Evolutionary conservation across 2,329 filamentous ascomycete species (phyloP).

Genomic region (Helotiales sp.): DNA sequence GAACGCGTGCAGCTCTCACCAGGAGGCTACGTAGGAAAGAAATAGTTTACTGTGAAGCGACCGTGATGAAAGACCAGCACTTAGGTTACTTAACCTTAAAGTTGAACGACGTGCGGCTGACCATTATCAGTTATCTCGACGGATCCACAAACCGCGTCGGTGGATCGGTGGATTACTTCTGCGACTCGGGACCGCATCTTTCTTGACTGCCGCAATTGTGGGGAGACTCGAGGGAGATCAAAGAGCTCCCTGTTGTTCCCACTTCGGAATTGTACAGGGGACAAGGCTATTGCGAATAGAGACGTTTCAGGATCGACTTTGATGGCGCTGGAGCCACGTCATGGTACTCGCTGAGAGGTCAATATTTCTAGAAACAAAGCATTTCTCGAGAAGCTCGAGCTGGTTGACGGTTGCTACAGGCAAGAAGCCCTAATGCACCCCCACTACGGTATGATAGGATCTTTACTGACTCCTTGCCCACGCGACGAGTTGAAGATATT

Average conservation of each 20-base stretch:
- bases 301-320: not conserved
- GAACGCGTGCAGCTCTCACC: not conserved
- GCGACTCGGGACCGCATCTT: not conserved
- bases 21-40: not conserved
- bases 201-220: not conserved
- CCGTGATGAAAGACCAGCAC: not conserved
- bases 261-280: too few species aligned
- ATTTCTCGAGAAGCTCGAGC: too few species aligned
- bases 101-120: not conserved
- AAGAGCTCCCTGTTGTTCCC: not conserved
- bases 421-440: not conserved
- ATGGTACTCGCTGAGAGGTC: not conserved
- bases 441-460: not conserved
- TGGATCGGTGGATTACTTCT: not conserved
- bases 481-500: not conserved
- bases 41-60: not conserved
- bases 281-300: not conserved
- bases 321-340: not conserved
- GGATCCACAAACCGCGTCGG: not conserved
- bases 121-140: not conserved
- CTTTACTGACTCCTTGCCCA: not conserved
- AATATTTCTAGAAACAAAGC: not conserved
- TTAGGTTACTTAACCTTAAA: not conserved
- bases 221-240: not conserved
- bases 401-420: not conserved